phyloP scores from a whole-genome alignment of 2,329 filamentous ascomycete species.

The Ophiostoma fasciatum region DNA sequence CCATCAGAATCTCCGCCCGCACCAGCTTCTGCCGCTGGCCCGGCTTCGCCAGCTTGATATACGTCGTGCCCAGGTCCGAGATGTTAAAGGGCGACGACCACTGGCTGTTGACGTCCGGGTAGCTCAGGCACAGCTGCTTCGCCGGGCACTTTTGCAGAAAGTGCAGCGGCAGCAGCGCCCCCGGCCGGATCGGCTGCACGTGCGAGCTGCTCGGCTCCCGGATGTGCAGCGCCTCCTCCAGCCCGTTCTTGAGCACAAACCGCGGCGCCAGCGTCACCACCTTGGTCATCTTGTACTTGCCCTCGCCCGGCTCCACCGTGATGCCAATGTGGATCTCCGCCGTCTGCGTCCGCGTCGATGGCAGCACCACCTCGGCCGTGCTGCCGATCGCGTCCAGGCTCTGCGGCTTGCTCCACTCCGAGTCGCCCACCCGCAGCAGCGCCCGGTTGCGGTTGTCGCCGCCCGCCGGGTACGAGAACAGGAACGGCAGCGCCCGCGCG shows the following conservation, averaged over 20 bases:
- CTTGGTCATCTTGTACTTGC: slow-evolving; percentile 96
- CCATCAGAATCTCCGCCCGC: slow-evolving; percentile 78
- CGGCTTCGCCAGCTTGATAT: slow-evolving; percentile 84
- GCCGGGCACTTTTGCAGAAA: slow-evolving; percentile 71
- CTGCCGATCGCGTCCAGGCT: slow-evolving; percentile 97
- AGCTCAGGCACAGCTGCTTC: slow-evolving; percentile 87
- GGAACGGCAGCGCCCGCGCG: slow-evolving; percentile 72
- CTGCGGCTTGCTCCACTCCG: slow-evolving; percentile 91
- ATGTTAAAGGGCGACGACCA: slow-evolving; percentile 99
- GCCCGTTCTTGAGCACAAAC: slow-evolving; percentile 87
- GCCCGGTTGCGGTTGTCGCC: slow-evolving; percentile 88
- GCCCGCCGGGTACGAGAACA: slow-evolving; percentile 86
- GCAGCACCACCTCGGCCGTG: slow-evolving; percentile 72
- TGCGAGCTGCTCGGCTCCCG: slow-evolving; percentile 86
- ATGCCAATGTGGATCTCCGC: slow-evolving; percentile 87
- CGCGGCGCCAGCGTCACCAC: slow-evolving; percentile 85
- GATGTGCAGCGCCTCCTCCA: slow-evolving; percentile 76
- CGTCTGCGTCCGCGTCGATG: slow-evolving; percentile 45
- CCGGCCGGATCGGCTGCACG: slow-evolving; percentile 59
- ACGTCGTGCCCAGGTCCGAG: slow-evolving; percentile 78
- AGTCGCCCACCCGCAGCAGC: slow-evolving; percentile 74
- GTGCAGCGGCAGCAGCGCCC: slow-evolving; percentile 73
- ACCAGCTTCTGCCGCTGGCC: slow-evolving; percentile 81
- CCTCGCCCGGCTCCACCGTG: slow-evolving; percentile 76
- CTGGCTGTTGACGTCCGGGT: slow-evolving; percentile 85